Evolutionary conservation across 140 eudicot species (phyloP), one percentile per base, ranked within the genome.

Genomic region (Oenanthe javanica): DNA sequence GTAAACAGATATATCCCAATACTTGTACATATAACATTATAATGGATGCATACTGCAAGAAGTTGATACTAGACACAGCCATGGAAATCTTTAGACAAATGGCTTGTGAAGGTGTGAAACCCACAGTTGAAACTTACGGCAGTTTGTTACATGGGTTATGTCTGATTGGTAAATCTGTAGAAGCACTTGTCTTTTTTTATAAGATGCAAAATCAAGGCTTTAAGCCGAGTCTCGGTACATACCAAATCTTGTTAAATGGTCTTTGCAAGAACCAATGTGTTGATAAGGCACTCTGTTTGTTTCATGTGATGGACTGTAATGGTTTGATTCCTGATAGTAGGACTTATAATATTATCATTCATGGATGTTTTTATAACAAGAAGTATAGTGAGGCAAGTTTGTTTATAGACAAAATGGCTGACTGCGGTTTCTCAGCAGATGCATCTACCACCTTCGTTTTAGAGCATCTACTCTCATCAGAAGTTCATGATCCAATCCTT

Each of bases 1-100:
- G 45, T 18, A 77, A 43, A 48, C 72, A 49, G 4, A 54, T 77
- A 6, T 31, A 14, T n/a, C 72, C 80, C 11, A 13, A 54, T 6
- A 40, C n/a, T 9, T 51, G 4, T 38, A 52, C 23, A 8, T 77
- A 77, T 77, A 36, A 19, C 31, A 77, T 36, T 31, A 8, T 77
- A 13, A 54, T 77, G 10, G 23, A 77, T 77, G 80, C 27, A 16
- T 77, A 77, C 54, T 77, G 80, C 72, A 77, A 77, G 21, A 77
- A 31, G 14, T 14, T 52, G 51, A n/a, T 18, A 52, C 47, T 52
- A 59, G 80, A 52, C 49, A 19, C 31, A 40, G 80, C 80, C n/a
- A 13, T 77, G 72, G n/a, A 77, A 40, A 66, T 77, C 27, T 77
- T 77, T n/a, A 21, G 13, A 18, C 31, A 77, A 77, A 57, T 77